Conservation (phyloP, 768 basidiomycete genomes). For the Lepiota brunneoincarnata region DNA sequence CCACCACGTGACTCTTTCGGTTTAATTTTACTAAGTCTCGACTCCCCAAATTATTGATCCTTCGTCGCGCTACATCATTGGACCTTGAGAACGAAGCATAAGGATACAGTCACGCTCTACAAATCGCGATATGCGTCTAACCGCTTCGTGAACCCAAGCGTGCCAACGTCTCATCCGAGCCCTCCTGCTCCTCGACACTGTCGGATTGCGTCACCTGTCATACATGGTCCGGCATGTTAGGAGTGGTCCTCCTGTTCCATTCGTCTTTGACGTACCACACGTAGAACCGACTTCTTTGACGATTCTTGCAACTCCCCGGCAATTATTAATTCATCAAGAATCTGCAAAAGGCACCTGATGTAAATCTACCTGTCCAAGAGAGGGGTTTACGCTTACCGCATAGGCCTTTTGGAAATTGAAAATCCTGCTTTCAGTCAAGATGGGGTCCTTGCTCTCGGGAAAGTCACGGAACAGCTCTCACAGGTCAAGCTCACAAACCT, state of each 20-base stretch:
- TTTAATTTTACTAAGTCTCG: neutral
- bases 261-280: constrained; percentile 33
- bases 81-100: constrained; percentile 33
- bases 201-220: constrained; percentile 82
- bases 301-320: constrained; percentile 98
- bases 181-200: constrained; percentile 81
- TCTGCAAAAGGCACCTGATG: constrained; percentile 33
- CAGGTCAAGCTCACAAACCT: constrained; percentile 96
- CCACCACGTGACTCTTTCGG: constrained; percentile 7
- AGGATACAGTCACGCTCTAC: constrained; percentile 17
- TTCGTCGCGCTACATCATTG: constrained; percentile 35
- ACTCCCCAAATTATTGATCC: constrained; percentile 1
- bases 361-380: constrained; percentile 6
- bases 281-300: constrained; percentile 85
- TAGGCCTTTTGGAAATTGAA: constrained; percentile 99
- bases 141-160: constrained; percentile 72
- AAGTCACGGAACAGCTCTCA: constrained; percentile 37
- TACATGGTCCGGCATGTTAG: constrained; percentile 3
- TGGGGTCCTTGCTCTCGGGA: neutral
- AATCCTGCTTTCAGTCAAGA: constrained; percentile 51
- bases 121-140: constrained; percentile 35
- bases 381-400: constrained; percentile 49
- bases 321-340: constrained; percentile 95
- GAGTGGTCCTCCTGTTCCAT: neutral
- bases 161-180: constrained; percentile 76